A percentile compares a stretch with the other conserved stretches of the same genome.
Evolutionary conservation across 257 asterid genomes (phyloP).

Genomic region (Capsicum baccatum): DNA sequence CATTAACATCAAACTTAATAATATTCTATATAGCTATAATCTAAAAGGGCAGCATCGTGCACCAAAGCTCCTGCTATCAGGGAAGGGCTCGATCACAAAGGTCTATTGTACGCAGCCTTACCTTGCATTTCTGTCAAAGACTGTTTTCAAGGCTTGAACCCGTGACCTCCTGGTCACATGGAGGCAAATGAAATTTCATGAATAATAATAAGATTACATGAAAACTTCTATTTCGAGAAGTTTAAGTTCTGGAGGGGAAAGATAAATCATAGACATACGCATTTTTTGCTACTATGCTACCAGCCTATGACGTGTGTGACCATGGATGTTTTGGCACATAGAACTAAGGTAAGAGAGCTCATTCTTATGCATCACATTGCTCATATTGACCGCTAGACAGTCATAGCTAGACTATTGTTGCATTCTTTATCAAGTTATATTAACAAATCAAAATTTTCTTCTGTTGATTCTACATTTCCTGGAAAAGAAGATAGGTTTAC

Average conservation of each 20-base stretch:
- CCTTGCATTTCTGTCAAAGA: no score
- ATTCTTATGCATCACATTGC: conserved; percentile 5
- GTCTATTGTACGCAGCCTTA: no score
- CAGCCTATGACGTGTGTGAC: background rate
- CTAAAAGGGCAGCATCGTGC: no score
- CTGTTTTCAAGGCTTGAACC: no score
- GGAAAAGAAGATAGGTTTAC: conserved; percentile 43
- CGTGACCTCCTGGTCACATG: no score
- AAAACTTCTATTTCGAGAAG: background rate
- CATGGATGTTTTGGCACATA: background rate
- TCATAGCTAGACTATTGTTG: background rate
- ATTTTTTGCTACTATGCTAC: background rate
- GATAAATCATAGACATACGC: background rate
- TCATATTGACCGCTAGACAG: background rate
- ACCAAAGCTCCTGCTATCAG: no score
- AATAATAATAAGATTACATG: background rate
- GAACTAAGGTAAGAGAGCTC: background rate
- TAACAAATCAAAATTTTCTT: background rate
- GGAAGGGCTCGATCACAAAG: no score
- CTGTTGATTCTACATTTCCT: background rate
- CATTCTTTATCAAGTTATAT: background rate
- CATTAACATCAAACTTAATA: background rate
- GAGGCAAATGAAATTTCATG: no score
- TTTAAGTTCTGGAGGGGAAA: background rate
- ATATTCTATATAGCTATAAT: background rate